Evolutionary conservation across 2,329 filamentous ascomycete species (phyloP), one percentile per base, ranked within the genome.

Genomic region (Gnomoniopsis smithogilvyi): DNA sequence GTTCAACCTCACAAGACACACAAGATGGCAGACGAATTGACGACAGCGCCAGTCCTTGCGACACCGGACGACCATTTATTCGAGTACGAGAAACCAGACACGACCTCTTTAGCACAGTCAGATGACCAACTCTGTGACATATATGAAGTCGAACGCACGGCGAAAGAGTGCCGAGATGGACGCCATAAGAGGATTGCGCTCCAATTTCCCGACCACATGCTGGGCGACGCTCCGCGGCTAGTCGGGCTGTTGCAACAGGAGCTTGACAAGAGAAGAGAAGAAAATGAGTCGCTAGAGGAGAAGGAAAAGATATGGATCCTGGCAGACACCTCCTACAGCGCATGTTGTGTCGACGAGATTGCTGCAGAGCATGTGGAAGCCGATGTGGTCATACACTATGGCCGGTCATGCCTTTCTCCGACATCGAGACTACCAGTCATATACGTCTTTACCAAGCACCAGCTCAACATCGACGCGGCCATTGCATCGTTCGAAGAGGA

Each of bases 291-390:
- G 36, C 17, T 45, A 21, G 34, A 52, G 10, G 68, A 69, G 34
- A 70, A 52, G 10, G 68, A 69, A 33, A 70, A 80, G 62, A 79
- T 98, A 54, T 96, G 90, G 67, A 93, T 99, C 61, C 79, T 99
- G 19, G 95, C 89, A 34, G 95, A 99, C 73, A 98, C 95, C 2
- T 97, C 94, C 2, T 99, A 98, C 74, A 96, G 95, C 61, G 89
- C 94, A 0, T 99, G 95, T 75, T 99, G 95, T 69, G 93, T 98
- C 19, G 95, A 99, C 69, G 95, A 99, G 76, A 88, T 98, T 45
- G 95, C 95, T 0, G 95, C 95, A 2, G 93, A 99, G 72, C 95
- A 99, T 71, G 89, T 92, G 17, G 83, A 92, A 67, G 93, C 95
- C 7, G 89, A 98, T 62, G 91, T 92, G 0, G 90, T 98, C 1